These are phyloP conservation scores for Calonectria pseudoreteaudii DNA, from an alignment of 2,329 filamentous ascomycete genomes.

Conservation along the genomic window DNA sequence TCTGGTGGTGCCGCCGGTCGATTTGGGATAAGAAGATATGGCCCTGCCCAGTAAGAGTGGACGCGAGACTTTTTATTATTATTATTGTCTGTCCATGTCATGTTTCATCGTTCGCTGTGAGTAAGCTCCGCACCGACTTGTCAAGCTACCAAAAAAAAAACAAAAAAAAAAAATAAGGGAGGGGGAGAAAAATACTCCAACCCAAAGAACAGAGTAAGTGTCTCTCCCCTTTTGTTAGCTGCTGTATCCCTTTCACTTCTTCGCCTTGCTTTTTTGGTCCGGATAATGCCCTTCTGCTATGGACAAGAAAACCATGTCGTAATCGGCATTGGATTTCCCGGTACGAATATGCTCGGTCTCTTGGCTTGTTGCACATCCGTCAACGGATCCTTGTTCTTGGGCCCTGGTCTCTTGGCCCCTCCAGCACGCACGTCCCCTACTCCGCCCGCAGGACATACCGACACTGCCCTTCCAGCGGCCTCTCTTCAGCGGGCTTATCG, in stretches of 20 bases:
- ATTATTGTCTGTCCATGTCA: neutral
- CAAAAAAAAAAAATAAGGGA: neutral
- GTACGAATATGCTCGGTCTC: neutral
- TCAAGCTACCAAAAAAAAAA: neutral
- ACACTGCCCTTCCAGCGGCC: constrained; percentile 6
- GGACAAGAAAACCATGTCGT: neutral
- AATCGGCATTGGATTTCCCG: constrained; percentile 11
- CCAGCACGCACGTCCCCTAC: constrained; percentile 5
- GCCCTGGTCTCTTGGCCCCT: constrained; percentile 9
- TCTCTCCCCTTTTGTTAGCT: neutral
- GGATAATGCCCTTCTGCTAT: neutral
- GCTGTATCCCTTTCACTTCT: neutral
- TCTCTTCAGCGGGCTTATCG: constrained; percentile 12
- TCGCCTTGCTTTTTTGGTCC: neutral
- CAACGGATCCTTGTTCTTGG: constrained; percentile 16
- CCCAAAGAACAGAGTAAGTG: neutral
- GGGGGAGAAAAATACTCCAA: neutral
- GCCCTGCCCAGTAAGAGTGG: neutral
- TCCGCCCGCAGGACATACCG: neutral
- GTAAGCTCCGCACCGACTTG: neutral
- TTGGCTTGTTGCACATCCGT: constrained; percentile 2
- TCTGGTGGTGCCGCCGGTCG: neutral
- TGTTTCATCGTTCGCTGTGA: neutral
- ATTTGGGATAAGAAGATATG: constrained; percentile 2
- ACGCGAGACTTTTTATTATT: neutral